These are phyloP conservation scores for Fusarium luffae DNA, from an alignment of 2,329 filamentous ascomycete genomes.

Conservation along the genomic window DNA sequence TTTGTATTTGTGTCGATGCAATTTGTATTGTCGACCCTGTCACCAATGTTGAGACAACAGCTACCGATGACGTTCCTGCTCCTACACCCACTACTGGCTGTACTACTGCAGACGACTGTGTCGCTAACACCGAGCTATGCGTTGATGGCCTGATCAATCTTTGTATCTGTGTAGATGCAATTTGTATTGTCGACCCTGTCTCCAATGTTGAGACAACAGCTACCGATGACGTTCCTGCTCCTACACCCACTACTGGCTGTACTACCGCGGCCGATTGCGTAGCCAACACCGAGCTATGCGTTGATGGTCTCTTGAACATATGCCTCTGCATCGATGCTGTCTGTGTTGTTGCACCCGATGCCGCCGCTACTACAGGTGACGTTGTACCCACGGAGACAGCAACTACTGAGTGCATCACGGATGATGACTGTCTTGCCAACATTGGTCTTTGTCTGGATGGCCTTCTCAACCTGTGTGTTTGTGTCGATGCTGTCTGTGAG, in stretches of 20 bases:
- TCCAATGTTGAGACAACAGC: not conserved
- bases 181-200: not conserved
- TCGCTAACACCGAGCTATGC: not conserved
- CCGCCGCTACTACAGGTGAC: not conserved
- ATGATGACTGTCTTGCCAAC: not conserved
- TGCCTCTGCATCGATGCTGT: not conserved
- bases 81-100: not conserved
- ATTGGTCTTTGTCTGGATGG: not conserved
- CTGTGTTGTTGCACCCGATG: not conserved
- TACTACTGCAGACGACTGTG: not conserved
- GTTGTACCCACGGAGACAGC: not conserved
- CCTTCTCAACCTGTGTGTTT: not conserved
- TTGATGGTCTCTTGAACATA: not conserved
- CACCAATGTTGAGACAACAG: not conserved
- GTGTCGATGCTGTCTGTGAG: not conserved
- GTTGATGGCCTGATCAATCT: conserved; percentile 2
- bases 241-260: not conserved
- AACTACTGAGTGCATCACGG: not conserved
- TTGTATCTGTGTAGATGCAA: not conserved
- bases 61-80: not conserved
- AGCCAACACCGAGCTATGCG: not conserved
- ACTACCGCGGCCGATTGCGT: not conserved
- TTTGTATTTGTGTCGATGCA: conserved; percentile 4
- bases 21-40: not conserved
- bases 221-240: not conserved